Evolutionary conservation across 805 yeast species (phyloP).

Genomic region (Candida loeiensis): DNA sequence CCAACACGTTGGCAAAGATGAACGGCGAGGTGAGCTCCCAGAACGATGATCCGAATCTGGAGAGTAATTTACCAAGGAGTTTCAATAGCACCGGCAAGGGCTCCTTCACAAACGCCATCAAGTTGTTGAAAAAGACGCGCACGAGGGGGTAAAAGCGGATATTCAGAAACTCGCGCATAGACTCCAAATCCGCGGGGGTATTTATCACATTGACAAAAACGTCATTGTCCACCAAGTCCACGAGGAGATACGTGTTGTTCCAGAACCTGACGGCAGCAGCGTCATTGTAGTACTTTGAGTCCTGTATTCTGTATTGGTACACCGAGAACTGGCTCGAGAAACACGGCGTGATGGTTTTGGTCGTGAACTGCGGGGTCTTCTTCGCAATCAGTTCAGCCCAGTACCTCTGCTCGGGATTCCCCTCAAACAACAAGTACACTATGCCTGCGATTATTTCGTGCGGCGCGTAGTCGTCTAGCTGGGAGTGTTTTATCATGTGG

Average conservation of each 20-base stretch:
- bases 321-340: constrained; percentile 49
- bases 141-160: constrained; percentile 35
- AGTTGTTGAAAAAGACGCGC: constrained; percentile 46
- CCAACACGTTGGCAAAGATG: constrained; percentile 54
- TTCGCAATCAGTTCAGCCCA: constrained; percentile 44
- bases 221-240: constrained; percentile 32
- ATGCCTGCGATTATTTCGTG: constrained; percentile 41
- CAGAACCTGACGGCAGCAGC: constrained; percentile 45
- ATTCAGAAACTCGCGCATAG: constrained; percentile 25
- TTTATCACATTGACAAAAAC: constrained; percentile 30
- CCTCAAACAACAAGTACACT: constrained; percentile 54
- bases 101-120: constrained; percentile 46
- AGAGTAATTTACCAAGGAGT: constrained; percentile 45
- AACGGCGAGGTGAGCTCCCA: constrained; percentile 58
- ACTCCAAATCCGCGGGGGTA: constrained; percentile 26
- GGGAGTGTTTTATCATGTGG: not conserved
- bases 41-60: constrained; percentile 40
- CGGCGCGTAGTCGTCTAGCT: not conserved
- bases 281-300: constrained; percentile 46
- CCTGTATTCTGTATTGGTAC: constrained; percentile 52
- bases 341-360: constrained; percentile 1
- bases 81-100: constrained; percentile 57
- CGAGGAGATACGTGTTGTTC: constrained; percentile 35
- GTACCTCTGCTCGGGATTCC: constrained; percentile 39
- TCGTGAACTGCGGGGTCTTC: constrained; percentile 3